A percentile compares a stretch with the other conserved stretches of the same genome.
These are phyloP conservation scores for Murraya koenigii DNA, from an alignment of 345 rosid genomes.

Conservation along the genomic window DNA sequence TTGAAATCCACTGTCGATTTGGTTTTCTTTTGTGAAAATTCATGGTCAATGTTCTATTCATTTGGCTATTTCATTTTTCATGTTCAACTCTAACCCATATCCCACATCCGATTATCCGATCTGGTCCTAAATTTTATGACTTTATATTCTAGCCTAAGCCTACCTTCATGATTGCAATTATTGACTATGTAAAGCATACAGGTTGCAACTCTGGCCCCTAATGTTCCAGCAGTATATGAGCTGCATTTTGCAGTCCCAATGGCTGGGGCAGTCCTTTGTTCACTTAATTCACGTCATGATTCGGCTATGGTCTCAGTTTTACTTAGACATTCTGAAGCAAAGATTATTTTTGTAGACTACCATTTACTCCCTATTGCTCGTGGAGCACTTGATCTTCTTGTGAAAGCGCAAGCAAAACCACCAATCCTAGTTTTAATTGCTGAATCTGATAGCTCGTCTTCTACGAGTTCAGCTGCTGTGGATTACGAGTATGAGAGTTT, in stretches of 20 bases:
- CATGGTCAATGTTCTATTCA: too few species aligned
- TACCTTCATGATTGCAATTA: not conserved
- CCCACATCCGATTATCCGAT: not conserved
- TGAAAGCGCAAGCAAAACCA: conserved; percentile 25
- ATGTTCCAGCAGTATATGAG: conserved; percentile 81
- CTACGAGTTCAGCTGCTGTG: not conserved
- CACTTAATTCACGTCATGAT: conserved; percentile 65
- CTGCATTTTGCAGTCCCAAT: conserved; percentile 84
- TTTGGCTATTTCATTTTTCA: not conserved
- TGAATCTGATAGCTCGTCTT: conserved; percentile 24
- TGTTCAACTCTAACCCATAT: not conserved
- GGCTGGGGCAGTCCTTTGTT: conserved; percentile 72
- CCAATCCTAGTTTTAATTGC: conserved; percentile 50
- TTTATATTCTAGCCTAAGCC: too few species aligned
- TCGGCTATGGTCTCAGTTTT: conserved; percentile 49
- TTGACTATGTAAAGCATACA: conserved; percentile 12
- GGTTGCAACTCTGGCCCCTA: conserved; percentile 68
- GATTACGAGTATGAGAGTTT: conserved; percentile 49
- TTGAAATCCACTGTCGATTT: too few species aligned
- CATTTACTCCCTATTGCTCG: conserved; percentile 52
- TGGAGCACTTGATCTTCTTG: conserved; percentile 49
- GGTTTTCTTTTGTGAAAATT: too few species aligned
- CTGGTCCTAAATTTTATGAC: not conserved
- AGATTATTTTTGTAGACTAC: conserved; percentile 55
- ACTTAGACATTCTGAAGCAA: conserved; percentile 55